Evolutionary conservation across 257 asterid species (phyloP), one percentile per base, ranked within the genome.

Genomic region (Lithospermum erythrorhizon): DNA sequence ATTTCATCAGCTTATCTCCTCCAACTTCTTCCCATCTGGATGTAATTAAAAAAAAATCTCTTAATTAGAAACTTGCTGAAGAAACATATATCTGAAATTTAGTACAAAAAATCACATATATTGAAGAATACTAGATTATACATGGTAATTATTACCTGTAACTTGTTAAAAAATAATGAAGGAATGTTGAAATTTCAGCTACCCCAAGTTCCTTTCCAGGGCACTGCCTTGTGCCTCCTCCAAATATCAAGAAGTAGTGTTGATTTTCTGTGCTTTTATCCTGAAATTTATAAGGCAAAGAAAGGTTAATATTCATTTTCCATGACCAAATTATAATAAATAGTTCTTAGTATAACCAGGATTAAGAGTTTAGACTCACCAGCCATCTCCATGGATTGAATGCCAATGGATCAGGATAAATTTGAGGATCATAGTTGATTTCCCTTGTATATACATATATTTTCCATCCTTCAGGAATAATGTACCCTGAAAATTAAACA

Each of bases 331-430:
- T 27, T 27, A 24, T 37, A 37, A 37, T 4, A 37, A 13, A 8
- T 41, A 41, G 16, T 41, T 41, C 18, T 41, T 41, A 41, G 45
- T 35, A n/a, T n/a, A 6, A 35, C 13, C 45, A 35, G 32, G 53
- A 41, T 0, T 27, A 35, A 32, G 53, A 18, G n/a, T 53, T 30
- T 22, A 32, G 13, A 82, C 95, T 52, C 52, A 93, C 98, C 97
- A 93, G 82, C 99, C 99, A 93, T 89, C 99, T 80, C 93, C 91
- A 83, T 7, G 99, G 99, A 65, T 89, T 93, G 82, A 93, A 93
- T 59, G 87, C 73, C 6, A 71, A 76, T 6, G 99, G 99, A 65
- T 89, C 91, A 9, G 96, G 95, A 73, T 93, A 93, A 37, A 87
- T 65, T 55, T 76, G 59, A 21, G 96, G 85, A 54, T 93, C 99